Conservation (phyloP, 2,329 filamentous ascomycete species). For the Allantophomopsis cytisporea region DNA sequence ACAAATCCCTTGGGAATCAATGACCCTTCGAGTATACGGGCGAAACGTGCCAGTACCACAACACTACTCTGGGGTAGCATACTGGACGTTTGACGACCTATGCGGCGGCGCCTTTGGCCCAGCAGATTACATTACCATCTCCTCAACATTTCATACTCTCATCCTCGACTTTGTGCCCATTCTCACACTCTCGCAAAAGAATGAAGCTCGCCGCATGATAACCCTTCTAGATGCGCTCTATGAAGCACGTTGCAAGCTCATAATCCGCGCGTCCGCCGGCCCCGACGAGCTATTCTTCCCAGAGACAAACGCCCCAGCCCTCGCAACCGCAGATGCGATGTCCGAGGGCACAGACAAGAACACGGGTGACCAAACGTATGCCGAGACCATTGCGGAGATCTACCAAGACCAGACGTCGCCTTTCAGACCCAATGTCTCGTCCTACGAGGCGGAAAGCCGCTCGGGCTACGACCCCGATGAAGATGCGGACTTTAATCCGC, state of each 20-base stretch:
- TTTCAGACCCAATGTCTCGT: constrained; percentile 67
- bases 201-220: constrained; percentile 70
- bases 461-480: constrained; percentile 40
- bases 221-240: constrained; percentile 71
- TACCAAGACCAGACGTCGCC: constrained; percentile 67
- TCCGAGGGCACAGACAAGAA: constrained; percentile 20
- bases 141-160: constrained; percentile 67
- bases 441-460: constrained; percentile 35
- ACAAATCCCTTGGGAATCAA: constrained; percentile 26
- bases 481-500: constrained; percentile 36
- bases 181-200: constrained; percentile 56
- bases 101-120: constrained; percentile 55
- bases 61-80: constrained; percentile 40
- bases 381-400: constrained; percentile 58
- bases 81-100: constrained; percentile 56
- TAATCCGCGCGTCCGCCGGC: constrained; percentile 51
- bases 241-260: constrained; percentile 65
- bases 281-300: constrained; percentile 73
- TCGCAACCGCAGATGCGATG: constrained; percentile 9
- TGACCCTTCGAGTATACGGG: constrained; percentile 43
- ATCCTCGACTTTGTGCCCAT: constrained; percentile 59
- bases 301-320: constrained; percentile 22
- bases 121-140: constrained; percentile 72
- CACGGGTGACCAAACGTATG: constrained; percentile 38
- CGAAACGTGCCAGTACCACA: constrained; percentile 45